These are phyloP conservation scores for Sinapis alba DNA, from an alignment of 441 rosid species.

Conservation along the genomic window DNA sequence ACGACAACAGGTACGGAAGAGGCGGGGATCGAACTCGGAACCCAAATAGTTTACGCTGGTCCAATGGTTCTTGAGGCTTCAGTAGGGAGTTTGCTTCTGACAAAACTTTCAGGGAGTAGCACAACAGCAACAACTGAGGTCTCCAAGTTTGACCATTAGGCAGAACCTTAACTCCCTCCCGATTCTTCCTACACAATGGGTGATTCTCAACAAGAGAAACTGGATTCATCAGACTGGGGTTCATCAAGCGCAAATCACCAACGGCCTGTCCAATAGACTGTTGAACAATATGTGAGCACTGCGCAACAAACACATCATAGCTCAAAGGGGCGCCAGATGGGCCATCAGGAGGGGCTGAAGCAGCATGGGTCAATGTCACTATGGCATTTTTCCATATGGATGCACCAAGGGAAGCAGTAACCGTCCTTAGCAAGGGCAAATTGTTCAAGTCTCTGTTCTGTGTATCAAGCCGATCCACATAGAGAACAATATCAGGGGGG, in stretches of 20 bases:
- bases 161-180: constrained; percentile 84
- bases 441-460: constrained; percentile 84
- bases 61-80: constrained; percentile 81
- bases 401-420: constrained; percentile 67
- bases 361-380: constrained; percentile 87
- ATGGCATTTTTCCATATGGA: constrained; percentile 86
- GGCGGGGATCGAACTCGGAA: constrained; percentile 82
- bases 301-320: constrained; percentile 89
- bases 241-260: constrained; percentile 87
- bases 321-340: constrained; percentile 89
- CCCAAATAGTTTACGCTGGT: constrained; percentile 82
- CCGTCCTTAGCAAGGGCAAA: constrained; percentile 70
- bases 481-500: constrained; percentile 88
- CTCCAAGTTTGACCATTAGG: constrained; percentile 96
- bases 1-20: constrained; percentile 83
- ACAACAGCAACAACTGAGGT: constrained; percentile 72
- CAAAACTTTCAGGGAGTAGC: constrained; percentile 78
- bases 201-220: constrained; percentile 93
- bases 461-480: constrained; percentile 85
- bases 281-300: constrained; percentile 89
- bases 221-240: constrained; percentile 87
- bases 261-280: constrained; percentile 92
- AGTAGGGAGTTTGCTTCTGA: constrained; percentile 82
- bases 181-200: constrained; percentile 77
- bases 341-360: constrained; percentile 96